A percentile compares a stretch with the other conserved stretches of the same genome.
phyloP scores from a whole-genome alignment of 2,329 filamentous ascomycete genomes.

The Calonectria leucothoes region DNA sequence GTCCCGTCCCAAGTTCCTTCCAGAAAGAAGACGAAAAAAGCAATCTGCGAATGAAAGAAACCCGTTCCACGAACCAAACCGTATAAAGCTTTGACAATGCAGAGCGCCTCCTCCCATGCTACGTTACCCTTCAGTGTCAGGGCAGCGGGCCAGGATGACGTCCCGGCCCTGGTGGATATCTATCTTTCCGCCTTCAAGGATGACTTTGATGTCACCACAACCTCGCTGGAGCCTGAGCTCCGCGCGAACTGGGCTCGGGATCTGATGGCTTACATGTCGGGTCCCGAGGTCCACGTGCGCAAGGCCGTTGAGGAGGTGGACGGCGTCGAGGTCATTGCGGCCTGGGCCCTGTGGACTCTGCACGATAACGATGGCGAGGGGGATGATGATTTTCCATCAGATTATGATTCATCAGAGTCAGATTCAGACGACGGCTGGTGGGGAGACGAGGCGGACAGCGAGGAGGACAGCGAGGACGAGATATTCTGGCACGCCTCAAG shows the following conservation, averaged over 20 bases:
- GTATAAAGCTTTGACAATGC: constrained; percentile 4
- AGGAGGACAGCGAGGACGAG: not conserved
- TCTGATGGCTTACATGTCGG: not conserved
- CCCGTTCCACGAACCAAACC: not conserved
- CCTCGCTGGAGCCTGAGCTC: not conserved
- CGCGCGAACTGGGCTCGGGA: constrained; percentile 6
- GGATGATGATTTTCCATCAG: not conserved
- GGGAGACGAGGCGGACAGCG: not conserved
- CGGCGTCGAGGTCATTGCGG: not conserved
- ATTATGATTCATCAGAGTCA: not conserved
- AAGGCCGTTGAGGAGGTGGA: not conserved
- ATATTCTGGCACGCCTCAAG: not conserved
- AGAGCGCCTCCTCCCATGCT: not conserved
- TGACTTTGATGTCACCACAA: not conserved
- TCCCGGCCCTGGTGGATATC: constrained; percentile 12
- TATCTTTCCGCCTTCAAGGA: constrained; percentile 1
- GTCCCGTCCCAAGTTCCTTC: not conserved
- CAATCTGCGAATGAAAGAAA: not conserved
- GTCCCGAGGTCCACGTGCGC: not conserved
- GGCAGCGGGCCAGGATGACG: not conserved
- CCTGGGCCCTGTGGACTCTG: constrained; percentile 2
- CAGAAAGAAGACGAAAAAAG: not conserved
- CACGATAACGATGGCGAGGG: no score
- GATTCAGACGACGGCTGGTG: not conserved
- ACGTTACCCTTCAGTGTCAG: not conserved